Evolutionary conservation across 83 land plant genomes (phyloP).

Genomic region (Diphasiastrum complanatum): DNA sequence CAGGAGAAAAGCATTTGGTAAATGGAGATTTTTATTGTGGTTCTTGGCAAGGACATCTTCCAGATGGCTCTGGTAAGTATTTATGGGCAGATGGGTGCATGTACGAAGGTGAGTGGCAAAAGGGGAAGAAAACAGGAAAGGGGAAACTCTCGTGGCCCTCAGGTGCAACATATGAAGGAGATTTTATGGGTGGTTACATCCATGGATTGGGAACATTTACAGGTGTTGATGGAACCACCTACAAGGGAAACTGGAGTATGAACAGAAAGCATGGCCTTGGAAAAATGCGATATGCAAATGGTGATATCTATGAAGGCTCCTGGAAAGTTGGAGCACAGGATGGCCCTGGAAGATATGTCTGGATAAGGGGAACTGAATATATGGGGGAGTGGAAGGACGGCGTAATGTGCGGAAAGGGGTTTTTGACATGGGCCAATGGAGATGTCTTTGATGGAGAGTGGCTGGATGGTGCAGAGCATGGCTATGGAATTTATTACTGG

Average conservation of each 20-base stretch:
- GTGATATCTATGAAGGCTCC: conserved; percentile 9
- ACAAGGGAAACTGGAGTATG: conserved; percentile 18
- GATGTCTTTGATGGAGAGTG: conserved; percentile 1
- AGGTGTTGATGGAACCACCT: conserved; percentile 1
- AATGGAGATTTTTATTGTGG: conserved; percentile 12
- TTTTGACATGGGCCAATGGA: neutral
- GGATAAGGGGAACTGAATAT: neutral
- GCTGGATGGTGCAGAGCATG: conserved; percentile 3
- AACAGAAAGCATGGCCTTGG: conserved; percentile 12
- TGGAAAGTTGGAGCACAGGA: neutral
- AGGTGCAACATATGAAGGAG: conserved; percentile 10
- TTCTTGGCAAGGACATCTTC: neutral
- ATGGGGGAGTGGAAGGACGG: neutral
- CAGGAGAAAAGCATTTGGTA: neutral
- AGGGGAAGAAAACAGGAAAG: conserved; percentile 3
- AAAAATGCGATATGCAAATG: conserved; percentile 2
- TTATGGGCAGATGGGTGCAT: conserved; percentile 6
- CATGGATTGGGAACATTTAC: conserved; percentile 3
- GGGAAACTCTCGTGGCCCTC: conserved; percentile 12
- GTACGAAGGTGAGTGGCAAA: conserved; percentile 15
- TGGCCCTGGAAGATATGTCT: neutral
- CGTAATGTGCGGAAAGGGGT: conserved; percentile 1
- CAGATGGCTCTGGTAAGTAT: conserved; percentile 9
- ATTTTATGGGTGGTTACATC: conserved; percentile 7
- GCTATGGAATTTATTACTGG: conserved; percentile 7